Percentiles rank a stretch among this genome's conserved stretches.
Evolutionary conservation across 306 rosid genomes (phyloP).

Genomic region (Hippophae tibetana): DNA sequence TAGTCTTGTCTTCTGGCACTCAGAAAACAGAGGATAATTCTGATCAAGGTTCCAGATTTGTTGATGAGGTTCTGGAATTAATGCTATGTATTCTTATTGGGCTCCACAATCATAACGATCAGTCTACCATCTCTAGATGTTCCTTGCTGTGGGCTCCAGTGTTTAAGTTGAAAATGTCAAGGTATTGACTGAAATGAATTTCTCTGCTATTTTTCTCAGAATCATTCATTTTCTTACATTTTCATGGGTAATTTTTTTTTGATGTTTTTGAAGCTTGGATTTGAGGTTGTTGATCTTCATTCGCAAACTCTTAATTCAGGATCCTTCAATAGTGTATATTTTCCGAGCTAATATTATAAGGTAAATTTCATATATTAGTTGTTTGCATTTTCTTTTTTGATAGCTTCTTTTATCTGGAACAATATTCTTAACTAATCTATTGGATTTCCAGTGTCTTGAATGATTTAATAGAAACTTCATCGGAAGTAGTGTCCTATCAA

Average conservation of each 20-base stretch:
- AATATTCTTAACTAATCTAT: slow-evolving; percentile 16
- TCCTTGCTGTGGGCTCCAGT: slow-evolving; percentile 69
- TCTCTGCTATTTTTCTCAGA: slow-evolving; percentile 12
- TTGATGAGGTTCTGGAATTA: slow-evolving; percentile 49
- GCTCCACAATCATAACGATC: slow-evolving; percentile 31
- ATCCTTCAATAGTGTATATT: slow-evolving; percentile 28
- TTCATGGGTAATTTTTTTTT: slow-evolving; percentile 8
- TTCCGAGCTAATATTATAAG: slow-evolving; percentile 52
- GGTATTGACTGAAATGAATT: slow-evolving; percentile 37
- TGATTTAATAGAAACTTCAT: slow-evolving; percentile 48
- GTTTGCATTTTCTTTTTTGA: slow-evolving; percentile 13
- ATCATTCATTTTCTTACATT: background rate
- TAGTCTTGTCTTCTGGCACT: slow-evolving; percentile 32
- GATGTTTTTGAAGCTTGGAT: slow-evolving; percentile 25
- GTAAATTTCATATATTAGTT: slow-evolving; percentile 28
- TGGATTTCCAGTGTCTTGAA: slow-evolving; percentile 49
- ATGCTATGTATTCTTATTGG: slow-evolving; percentile 63
- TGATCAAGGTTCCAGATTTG: slow-evolving; percentile 32
- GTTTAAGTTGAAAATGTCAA: slow-evolving; percentile 39
- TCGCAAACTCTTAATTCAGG: slow-evolving; percentile 44
- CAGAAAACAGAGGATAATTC: slow-evolving; percentile 27
- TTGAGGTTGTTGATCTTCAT: slow-evolving; percentile 67
- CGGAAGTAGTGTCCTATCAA: slow-evolving; percentile 7
- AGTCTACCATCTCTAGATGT: slow-evolving; percentile 44
- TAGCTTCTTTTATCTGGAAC: slow-evolving; percentile 6